phyloP scores from a whole-genome alignment of 2,329 filamentous ascomycete species.

The Cercospora sesami region DNA sequence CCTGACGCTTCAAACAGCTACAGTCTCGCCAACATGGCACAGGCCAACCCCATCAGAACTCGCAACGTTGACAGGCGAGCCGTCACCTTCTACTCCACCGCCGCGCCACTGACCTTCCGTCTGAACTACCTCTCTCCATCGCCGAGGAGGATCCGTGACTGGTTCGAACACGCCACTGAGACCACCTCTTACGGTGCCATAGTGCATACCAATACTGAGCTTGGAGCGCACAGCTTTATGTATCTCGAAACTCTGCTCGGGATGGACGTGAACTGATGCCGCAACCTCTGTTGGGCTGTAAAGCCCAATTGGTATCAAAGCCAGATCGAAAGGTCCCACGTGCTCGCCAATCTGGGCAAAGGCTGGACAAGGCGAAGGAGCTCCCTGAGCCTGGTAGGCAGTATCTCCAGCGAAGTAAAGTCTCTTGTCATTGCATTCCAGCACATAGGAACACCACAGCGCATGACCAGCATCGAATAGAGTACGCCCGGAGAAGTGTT shows the following conservation, averaged over 20 bases:
- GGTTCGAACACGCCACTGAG: constrained; percentile 51
- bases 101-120: constrained; percentile 41
- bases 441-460: constrained; percentile 53
- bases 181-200: constrained; percentile 50
- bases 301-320: constrained; percentile 52
- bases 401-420: constrained; percentile 55
- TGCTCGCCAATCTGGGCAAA: constrained; percentile 51
- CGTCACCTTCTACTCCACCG: constrained; percentile 35
- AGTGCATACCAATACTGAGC: constrained; percentile 55
- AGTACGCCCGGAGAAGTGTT: constrained; percentile 50
- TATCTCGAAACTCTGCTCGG: constrained; percentile 51
- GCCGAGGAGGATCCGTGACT: constrained; percentile 49
- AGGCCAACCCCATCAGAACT: constrained; percentile 40
- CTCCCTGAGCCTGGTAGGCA: constrained; percentile 46
- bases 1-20: constrained; percentile 38
- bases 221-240: constrained; percentile 50
- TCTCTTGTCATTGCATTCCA: constrained; percentile 40
- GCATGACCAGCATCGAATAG: constrained; percentile 44
- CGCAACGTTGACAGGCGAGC: constrained; percentile 39
- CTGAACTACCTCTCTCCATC: constrained; percentile 49
- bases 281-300: constrained; percentile 49
- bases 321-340: constrained; percentile 53
- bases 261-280: constrained; percentile 49
- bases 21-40: constrained; percentile 52
- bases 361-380: constrained; percentile 48